Evolutionary conservation across 2,329 filamentous ascomycete genomes (phyloP), one percentile per base, ranked within the genome.

Genomic region (Thermoascus crustaceus): DNA sequence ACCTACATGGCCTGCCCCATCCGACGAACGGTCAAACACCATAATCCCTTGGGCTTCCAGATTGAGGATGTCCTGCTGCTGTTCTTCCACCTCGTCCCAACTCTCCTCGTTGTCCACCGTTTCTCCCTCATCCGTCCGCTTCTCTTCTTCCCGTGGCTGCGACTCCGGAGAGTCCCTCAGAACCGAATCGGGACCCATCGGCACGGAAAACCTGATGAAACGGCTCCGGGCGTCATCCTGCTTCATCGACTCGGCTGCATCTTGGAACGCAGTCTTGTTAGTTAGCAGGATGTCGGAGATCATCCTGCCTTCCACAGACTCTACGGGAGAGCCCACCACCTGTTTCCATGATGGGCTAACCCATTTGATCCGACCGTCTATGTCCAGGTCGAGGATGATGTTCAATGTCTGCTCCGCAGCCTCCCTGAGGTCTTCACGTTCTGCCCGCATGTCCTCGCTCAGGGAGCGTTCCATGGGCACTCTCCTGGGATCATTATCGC

Each of bases 1-100:
- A 73, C 84, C 71, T 75, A 93, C 86, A 71, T 96, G 89, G 53
- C 85, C 91, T 57, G 91, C 85, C 37, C 80, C 82, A 34, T 86
- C 87, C 23, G 86, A 85, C 8, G 82, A 76, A 42, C 83, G 79
- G 58, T 96, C 88, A 57, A 94, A 96, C 5, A 96, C 86, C 82
- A 96, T 94, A 54, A 98, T 98, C 14, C 91, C 91, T 63, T 98
- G 91, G 5, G 85, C 93, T 64, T 98, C 93, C 40, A 98, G 74
- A 43, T 87, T 82, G 41, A 94, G 71, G 24, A 77, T 71, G 38
- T 72, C 49, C 27, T 61, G 61, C 18, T 57, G 52, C 30, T 66
- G 60, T 39, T 61, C 54, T 9, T 66, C 49, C 5, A 35, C 50
- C 19, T 50, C 44, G 39, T 49, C 55, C 35, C 48, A 51, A 11